Percentiles rank a stretch among this genome's conserved stretches.
Conservation (phyloP, 2,329 filamentous ascomycete species). For the Neonectria coccinea region DNA sequence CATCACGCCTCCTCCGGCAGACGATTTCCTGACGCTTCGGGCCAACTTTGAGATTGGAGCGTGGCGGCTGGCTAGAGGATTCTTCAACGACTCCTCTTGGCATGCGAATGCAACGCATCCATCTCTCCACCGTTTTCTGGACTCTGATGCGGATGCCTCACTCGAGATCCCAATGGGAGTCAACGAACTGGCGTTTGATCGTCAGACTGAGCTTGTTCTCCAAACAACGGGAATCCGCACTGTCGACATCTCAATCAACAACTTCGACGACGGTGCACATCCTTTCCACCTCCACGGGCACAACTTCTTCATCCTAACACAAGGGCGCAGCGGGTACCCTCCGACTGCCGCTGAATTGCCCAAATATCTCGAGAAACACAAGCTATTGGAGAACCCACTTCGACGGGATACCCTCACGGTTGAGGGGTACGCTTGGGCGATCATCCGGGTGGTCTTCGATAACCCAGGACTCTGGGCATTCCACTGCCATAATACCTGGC, state of each 20-base stretch:
- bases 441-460: conserved; percentile 67
- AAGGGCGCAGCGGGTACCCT: conserved; percentile 51
- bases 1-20: conserved; percentile 52
- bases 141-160: conserved; percentile 33
- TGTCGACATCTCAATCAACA: conserved; percentile 69
- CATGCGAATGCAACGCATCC: conserved; percentile 52
- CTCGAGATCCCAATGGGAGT: conserved; percentile 37
- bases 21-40: conserved; percentile 58
- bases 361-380: conserved; percentile 40
- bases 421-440: conserved; percentile 65
- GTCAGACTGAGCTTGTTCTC: conserved; percentile 55
- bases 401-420: conserved; percentile 61
- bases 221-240: conserved; percentile 64
- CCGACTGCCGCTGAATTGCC: conserved; percentile 44
- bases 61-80: conserved; percentile 65
- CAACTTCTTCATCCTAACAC: conserved; percentile 61
- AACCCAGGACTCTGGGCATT: conserved; percentile 70
- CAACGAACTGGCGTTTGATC: conserved; percentile 48
- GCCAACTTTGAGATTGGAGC: conserved; percentile 67
- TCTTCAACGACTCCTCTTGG: conserved; percentile 66
- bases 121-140: conserved; percentile 52
- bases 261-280: conserved; percentile 64
- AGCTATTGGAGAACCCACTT: conserved; percentile 48
- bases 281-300: conserved; percentile 70
- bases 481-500: conserved; percentile 71